Conservation (phyloP, 805 yeast genomes). For the Diddensiella caesifluorescens region DNA sequence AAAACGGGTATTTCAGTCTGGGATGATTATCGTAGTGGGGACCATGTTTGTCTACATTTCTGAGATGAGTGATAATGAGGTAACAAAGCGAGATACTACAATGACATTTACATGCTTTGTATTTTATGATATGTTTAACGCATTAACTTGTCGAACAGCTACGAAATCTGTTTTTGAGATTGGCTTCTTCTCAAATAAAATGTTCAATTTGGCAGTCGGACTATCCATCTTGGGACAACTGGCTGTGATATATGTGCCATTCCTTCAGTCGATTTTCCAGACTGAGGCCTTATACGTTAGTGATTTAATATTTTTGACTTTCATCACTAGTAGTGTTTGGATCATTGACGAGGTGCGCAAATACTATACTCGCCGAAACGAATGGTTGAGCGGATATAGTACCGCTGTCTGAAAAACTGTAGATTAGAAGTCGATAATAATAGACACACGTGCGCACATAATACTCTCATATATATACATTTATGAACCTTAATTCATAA, state of each 20-base stretch:
- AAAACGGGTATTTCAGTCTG: constrained; percentile 69
- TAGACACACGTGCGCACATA: no score
- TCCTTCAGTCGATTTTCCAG: constrained; percentile 87
- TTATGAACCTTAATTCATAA: no score
- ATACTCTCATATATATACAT: no score
- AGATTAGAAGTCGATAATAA: no score
- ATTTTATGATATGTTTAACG: constrained; percentile 93
- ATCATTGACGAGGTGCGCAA: constrained; percentile 81
- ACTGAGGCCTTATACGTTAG: constrained; percentile 78
- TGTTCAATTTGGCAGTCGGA: constrained; percentile 91
- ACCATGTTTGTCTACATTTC: constrained; percentile 80
- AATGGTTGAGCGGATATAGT: constrained; percentile 21
- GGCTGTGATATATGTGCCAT: constrained; percentile 89
- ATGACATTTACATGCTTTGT: constrained; percentile 99
- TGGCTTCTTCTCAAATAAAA: constrained; percentile 70
- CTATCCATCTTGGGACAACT: constrained; percentile 86
- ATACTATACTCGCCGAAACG: constrained; percentile 32
- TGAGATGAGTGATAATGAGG: constrained; percentile 75
- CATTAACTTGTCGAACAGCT: constrained; percentile 85
- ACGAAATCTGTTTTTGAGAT: constrained; percentile 77
- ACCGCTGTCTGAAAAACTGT: constrained; percentile 21
- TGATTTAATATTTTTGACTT: constrained; percentile 60
- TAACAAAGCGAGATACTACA: constrained; percentile 94
- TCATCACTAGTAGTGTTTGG: constrained; percentile 74
- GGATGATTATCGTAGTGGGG: constrained; percentile 71